These are phyloP conservation scores for Trametes sanguinea DNA, from an alignment of 768 basidiomycete species.

Conservation along the genomic window DNA sequence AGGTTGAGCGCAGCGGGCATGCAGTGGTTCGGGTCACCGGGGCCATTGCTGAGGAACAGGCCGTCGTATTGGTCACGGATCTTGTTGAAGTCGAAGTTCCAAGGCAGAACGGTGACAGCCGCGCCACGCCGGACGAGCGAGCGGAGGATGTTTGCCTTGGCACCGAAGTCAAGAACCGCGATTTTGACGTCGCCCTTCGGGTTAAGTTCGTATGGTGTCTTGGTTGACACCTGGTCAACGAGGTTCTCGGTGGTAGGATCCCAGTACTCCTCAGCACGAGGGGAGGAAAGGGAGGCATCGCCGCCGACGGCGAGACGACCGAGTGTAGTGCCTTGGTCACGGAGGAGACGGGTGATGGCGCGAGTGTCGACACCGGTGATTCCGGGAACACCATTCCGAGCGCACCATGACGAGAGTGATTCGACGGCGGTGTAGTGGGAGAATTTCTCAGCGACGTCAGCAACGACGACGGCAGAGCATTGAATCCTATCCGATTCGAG, in stretches of 20 bases:
- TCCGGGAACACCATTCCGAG: conserved; percentile 84
- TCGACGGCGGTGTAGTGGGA: conserved; percentile 95
- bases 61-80: conserved; percentile 92
- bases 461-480: conserved; percentile 90
- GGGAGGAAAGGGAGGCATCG: conserved; percentile 62
- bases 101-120: conserved; percentile 92
- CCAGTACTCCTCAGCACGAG: conserved; percentile 78
- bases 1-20: conserved; percentile 82
- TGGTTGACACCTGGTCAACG: conserved; percentile 91
- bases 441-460: conserved; percentile 92
- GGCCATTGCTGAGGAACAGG: conserved; percentile 94
- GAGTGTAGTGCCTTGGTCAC: conserved; percentile 96
- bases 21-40: conserved; percentile 90
- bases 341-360: conserved; percentile 89
- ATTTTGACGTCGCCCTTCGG: conserved; percentile 86
- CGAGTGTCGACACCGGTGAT: conserved; percentile 98
- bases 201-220: conserved; percentile 81
- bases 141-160: conserved; percentile 96
- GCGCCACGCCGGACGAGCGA: conserved; percentile 90
- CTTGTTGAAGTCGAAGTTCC: conserved; percentile 96
- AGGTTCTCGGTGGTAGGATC: conserved; percentile 92
- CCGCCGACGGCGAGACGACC: conserved; percentile 85
- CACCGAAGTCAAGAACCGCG: conserved; percentile 95
- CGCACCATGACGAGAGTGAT: conserved; percentile 91
- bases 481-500: conserved; percentile 91